Conservation (phyloP, 2,329 filamentous ascomycete genomes). For the Plectosphaerella plurivora region DNA sequence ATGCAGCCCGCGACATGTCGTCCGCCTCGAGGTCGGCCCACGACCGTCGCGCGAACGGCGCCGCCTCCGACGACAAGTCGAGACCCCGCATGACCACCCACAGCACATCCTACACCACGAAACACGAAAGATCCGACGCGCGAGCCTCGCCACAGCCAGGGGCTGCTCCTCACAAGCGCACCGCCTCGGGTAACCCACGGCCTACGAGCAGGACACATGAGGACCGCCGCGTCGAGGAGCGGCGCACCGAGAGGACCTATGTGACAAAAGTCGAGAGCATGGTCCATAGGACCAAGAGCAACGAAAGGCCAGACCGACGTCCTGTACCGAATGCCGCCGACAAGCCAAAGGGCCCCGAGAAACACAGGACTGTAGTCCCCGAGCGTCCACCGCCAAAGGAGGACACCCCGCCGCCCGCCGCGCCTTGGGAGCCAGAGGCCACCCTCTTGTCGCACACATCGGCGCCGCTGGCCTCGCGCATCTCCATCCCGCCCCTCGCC, state of each 20-base stretch:
- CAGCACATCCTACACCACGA: slow-evolving; percentile 18
- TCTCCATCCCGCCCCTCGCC: slow-evolving; percentile 67
- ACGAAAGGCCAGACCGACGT: slow-evolving; percentile 47
- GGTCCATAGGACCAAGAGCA: slow-evolving; percentile 55
- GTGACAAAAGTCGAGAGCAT: slow-evolving; percentile 61
- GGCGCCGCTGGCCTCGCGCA: slow-evolving; percentile 66
- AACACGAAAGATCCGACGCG: slow-evolving; percentile 28
- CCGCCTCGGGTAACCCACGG: slow-evolving; percentile 53
- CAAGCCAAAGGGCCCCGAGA: slow-evolving; percentile 27
- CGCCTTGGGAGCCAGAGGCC: slow-evolving; percentile 75
- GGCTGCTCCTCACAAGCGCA: slow-evolving; percentile 48
- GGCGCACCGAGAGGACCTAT: slow-evolving; percentile 51
- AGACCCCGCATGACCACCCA: slow-evolving; percentile 28
- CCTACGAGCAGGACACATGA: slow-evolving; percentile 39
- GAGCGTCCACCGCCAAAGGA: slow-evolving; percentile 33
- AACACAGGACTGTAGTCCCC: slow-evolving; percentile 22
- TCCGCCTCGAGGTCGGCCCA: slow-evolving; percentile 34
- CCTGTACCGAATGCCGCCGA: slow-evolving; percentile 25
- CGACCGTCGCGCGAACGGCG: slow-evolving; percentile 37
- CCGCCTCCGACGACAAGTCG: slow-evolving; percentile 21
- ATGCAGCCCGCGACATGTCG: slow-evolving; percentile 37
- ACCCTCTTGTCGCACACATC: slow-evolving; percentile 64
- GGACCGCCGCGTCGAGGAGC: slow-evolving; percentile 42
- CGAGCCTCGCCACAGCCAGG: slow-evolving; percentile 28
- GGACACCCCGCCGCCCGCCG: slow-evolving; percentile 23